These are phyloP conservation scores for Trametopsis cervina DNA, from an alignment of 768 basidiomycete species.

Conservation along the genomic window DNA sequence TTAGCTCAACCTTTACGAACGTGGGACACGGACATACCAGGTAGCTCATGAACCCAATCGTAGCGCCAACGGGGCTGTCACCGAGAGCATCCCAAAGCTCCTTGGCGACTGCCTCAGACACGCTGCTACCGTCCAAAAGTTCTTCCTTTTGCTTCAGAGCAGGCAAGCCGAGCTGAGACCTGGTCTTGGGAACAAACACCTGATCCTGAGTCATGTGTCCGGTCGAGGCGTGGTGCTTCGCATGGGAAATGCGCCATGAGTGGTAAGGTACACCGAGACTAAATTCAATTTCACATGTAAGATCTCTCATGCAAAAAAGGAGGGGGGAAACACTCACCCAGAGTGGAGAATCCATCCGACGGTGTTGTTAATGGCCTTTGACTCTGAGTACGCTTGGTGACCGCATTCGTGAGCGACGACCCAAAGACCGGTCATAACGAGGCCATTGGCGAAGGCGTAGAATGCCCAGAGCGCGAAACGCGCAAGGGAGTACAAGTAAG, in stretches of 20 bases:
- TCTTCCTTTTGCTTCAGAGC: conserved; percentile 63
- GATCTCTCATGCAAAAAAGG: neutral
- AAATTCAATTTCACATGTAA: conserved; percentile 3
- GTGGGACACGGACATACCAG: conserved; percentile 36
- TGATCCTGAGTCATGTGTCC: conserved; percentile 93
- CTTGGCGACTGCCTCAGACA: conserved; percentile 58
- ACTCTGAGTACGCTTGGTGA: conserved; percentile 94
- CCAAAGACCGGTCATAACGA: conserved; percentile 92
- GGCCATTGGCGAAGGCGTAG: conserved; percentile 77
- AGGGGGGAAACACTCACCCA: conserved; percentile 41
- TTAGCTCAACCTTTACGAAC: neutral
- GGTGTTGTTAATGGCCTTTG: conserved; percentile 83
- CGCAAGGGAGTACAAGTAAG: conserved; percentile 53
- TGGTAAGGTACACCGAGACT: conserved; percentile 95
- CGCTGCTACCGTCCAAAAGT: conserved; percentile 55
- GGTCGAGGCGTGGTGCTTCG: conserved; percentile 92
- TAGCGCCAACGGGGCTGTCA: conserved; percentile 79
- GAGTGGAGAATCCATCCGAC: conserved; percentile 94
- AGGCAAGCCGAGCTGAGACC: conserved; percentile 60
- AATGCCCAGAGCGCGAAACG: conserved; percentile 68
- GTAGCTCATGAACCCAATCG: conserved; percentile 46
- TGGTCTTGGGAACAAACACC: conserved; percentile 91
- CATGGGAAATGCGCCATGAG: conserved; percentile 92
- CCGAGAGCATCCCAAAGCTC: conserved; percentile 84
- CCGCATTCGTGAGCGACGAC: conserved; percentile 93